phyloP scores from a whole-genome alignment of 768 basidiomycete genomes.

The Boletales sp. region DNA sequence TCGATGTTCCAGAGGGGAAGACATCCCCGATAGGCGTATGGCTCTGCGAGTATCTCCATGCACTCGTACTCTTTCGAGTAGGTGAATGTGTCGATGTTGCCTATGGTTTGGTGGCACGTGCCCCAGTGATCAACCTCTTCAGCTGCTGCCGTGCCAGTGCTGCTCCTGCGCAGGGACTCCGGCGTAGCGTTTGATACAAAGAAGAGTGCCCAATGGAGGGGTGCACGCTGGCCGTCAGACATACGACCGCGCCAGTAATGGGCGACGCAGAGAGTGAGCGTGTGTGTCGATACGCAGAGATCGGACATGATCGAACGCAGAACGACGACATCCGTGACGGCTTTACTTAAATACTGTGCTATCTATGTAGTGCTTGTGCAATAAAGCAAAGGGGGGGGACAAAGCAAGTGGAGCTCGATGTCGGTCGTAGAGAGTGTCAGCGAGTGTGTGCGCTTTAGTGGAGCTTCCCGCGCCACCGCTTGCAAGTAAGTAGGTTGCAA shows the following conservation, averaged over 20 bases:
- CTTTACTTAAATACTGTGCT: conserved; percentile 9
- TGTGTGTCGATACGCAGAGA: conserved; percentile 5
- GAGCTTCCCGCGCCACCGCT: conserved; percentile 32
- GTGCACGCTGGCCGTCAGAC: conserved; percentile 17
- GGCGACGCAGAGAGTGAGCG: conserved; percentile 26
- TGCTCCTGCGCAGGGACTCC: conserved; percentile 19
- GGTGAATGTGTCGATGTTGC: conserved; percentile 27
- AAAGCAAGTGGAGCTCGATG: conserved; percentile 10
- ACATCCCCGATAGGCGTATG: conserved; percentile 25
- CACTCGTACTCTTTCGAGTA: conserved; percentile 27
- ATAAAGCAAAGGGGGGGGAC: conserved; percentile 12
- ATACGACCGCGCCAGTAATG: conserved; percentile 29
- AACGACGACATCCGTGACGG: background rate
- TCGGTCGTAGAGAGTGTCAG: background rate
- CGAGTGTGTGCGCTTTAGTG: background rate
- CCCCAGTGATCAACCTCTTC: conserved; percentile 29
- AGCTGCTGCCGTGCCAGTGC: conserved; percentile 18
- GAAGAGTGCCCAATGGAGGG: conserved; percentile 31
- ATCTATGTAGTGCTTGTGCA: conserved; percentile 3
- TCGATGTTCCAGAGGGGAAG: conserved; percentile 23
- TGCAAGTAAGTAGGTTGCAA: background rate
- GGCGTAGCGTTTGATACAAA: conserved; percentile 22
- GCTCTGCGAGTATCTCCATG: conserved; percentile 29
- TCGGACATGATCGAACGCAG: conserved; percentile 14
- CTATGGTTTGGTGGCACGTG: conserved; percentile 27